Evolutionary conservation across 768 basidiomycete species (phyloP).

Genomic region (Neoboletus brunneissimus): DNA sequence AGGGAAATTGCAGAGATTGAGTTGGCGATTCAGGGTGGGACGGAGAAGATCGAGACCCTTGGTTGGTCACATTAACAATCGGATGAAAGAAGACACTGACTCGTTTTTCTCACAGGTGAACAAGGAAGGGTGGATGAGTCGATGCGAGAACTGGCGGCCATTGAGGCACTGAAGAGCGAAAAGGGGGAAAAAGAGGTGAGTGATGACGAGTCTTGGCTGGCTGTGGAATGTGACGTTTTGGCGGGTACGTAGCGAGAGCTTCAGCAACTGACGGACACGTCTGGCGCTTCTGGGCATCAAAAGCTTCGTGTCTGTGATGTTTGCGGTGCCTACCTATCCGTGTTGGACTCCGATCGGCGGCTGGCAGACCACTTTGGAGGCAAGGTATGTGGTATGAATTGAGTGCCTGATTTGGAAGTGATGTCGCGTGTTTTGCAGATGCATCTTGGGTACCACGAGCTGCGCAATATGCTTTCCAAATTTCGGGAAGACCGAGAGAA

Average conservation of each 20-base stretch:
- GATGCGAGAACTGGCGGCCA: slow-evolving; percentile 95
- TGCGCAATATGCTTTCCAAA: slow-evolving; percentile 88
- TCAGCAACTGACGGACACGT: slow-evolving; percentile 94
- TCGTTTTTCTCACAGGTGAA: slow-evolving; percentile 59
- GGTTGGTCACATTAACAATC: slow-evolving; percentile 46
- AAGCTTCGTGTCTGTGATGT: slow-evolving; percentile 99
- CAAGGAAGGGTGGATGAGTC: slow-evolving; percentile 99
- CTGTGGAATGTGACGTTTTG: slow-evolving; percentile 7
- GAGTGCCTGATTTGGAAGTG: slow-evolving; percentile 23
- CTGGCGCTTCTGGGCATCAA: slow-evolving; percentile 99
- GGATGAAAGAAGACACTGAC: slow-evolving; percentile 1
- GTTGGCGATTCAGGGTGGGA: slow-evolving; percentile 96
- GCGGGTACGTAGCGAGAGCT: slow-evolving; percentile 68
- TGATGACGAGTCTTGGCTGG: slow-evolving; percentile 7
- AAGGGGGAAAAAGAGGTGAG: slow-evolving; percentile 91
- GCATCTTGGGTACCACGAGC: slow-evolving; percentile 98
- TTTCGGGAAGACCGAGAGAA: slow-evolving; percentile 91
- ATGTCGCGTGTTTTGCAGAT: slow-evolving; percentile 58
- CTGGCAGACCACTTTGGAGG: slow-evolving; percentile 99
- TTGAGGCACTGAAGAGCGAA: slow-evolving; percentile 95
- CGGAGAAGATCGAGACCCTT: slow-evolving; percentile 94
- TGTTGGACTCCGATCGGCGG: slow-evolving; percentile 96
- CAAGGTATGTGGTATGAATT: slow-evolving; percentile 61
- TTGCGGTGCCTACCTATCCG: slow-evolving; percentile 98
- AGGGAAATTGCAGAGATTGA: slow-evolving; percentile 99